A percentile compares a stretch with the other conserved stretches of the same genome.
phyloP scores from a whole-genome alignment of 2,329 filamentous ascomycete species.

The Boeremia lycopersici region DNA sequence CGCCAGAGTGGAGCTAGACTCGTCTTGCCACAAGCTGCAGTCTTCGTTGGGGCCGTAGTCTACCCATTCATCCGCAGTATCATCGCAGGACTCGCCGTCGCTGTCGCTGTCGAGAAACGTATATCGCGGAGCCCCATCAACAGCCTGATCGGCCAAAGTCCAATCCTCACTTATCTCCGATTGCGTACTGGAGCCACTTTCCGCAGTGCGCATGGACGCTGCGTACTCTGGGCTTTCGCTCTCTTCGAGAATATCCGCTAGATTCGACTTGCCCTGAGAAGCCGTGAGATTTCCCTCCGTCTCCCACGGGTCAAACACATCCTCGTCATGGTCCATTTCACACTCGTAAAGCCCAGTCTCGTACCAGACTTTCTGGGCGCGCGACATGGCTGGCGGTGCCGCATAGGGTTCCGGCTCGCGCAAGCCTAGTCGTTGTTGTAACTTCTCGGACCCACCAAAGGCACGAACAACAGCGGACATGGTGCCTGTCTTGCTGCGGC shows the following conservation, averaged over 20 bases:
- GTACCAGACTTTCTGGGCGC: not conserved
- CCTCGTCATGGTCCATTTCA: not conserved
- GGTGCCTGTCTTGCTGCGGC: constrained; percentile 1
- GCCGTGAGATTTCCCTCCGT: not conserved
- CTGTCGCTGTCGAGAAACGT: not conserved
- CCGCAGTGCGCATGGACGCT: not conserved
- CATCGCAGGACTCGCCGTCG: not conserved
- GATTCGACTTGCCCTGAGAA: not conserved
- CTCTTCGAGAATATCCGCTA: constrained; percentile 8
- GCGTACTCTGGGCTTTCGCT: not conserved
- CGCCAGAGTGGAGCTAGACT: not conserved
- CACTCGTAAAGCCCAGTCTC: not conserved
- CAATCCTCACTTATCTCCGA: not conserved
- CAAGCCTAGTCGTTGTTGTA: constrained; percentile 23
- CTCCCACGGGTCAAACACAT: not conserved
- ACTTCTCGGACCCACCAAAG: constrained; percentile 6
- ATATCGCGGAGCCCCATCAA: not conserved
- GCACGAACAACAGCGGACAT: constrained; percentile 2
- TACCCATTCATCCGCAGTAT: not conserved
- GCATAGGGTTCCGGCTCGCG: constrained; percentile 17
- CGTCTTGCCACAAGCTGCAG: not conserved
- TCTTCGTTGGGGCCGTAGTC: not conserved
- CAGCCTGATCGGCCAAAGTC: not conserved
- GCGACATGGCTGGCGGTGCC: not conserved
- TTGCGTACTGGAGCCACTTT: not conserved